Evolutionary conservation across 2,329 filamentous ascomycete genomes (phyloP).

Genomic region (Phyllosticta capitalensis): DNA sequence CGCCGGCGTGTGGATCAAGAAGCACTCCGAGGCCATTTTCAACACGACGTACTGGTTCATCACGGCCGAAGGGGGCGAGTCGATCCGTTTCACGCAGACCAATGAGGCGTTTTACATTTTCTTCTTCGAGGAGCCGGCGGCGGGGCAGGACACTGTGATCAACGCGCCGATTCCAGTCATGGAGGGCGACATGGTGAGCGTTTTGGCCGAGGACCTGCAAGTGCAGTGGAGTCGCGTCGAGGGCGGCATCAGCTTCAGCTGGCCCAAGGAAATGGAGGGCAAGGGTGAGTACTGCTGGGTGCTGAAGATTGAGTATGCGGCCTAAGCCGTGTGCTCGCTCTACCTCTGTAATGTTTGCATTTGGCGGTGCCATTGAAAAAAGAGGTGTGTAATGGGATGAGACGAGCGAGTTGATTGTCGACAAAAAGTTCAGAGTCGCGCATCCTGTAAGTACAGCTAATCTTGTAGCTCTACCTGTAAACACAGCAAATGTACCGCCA

Average conservation of each 20-base stretch:
- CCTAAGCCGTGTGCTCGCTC: not conserved
- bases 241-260: conserved; percentile 15
- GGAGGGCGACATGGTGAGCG: conserved; percentile 37
- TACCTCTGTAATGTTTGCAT: not conserved
- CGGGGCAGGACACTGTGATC: conserved; percentile 24
- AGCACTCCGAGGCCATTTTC: conserved; percentile 46
- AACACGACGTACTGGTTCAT: conserved; percentile 49
- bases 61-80: conserved; percentile 32
- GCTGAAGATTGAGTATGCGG: conserved; percentile 14
- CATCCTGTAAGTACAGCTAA: not conserved
- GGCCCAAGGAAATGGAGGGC: conserved; percentile 18
- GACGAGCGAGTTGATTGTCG: not conserved
- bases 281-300: conserved; percentile 13
- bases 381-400: not conserved
- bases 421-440: not conserved
- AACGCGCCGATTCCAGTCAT: conserved; percentile 39
- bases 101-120: conserved; percentile 45
- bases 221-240: conserved; percentile 14
- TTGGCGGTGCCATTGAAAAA: not conserved
- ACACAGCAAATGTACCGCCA: not conserved
- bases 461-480: not conserved
- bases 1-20: conserved; percentile 46
- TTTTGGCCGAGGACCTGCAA: conserved; percentile 27
- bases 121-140: conserved; percentile 32
- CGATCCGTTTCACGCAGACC: conserved; percentile 43